Evolutionary conservation across 2,329 filamentous ascomycete genomes (phyloP), one percentile per base, ranked within the genome.

Genomic region (Fusarium nisikadoi): DNA sequence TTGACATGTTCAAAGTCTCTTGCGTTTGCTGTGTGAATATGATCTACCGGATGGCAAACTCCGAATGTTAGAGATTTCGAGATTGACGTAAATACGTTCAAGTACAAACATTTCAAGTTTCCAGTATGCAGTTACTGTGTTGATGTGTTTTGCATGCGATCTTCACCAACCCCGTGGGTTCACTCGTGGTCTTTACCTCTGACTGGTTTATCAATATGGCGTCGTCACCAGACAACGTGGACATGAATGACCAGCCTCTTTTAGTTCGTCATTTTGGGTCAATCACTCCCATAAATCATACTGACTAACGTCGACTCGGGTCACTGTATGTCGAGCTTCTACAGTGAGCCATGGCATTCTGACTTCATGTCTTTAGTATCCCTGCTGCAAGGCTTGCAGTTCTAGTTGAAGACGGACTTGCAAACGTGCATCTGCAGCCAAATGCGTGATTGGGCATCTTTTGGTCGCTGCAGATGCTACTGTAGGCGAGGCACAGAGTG

Each of bases 221-320:
- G 70, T 70, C 68, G 73, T 74, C 69, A 76, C 72, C 64, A 41
- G 53, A 58, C 54, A 74, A 61, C 73, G 71, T 68, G 58, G 45
- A 65, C 73, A 54, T 65, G 39, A 65, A 47, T 57, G 36, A 50
- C 72, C 71, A 74, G 50, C 69, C 66, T 69, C 69, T 66, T 57
- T 17, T 14, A 50, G 27, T 60, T 31, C n/a, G 64, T 66, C 45
- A 66, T 50, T 45, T 36, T 23, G 8, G 31, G 20, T 33, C 36
- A 39, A 66, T 60, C 63, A 58, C 55, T 31, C 33, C 38, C 55
- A 58, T 23, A 58, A 57, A 47, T 47, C 39, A 33, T 35, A n/a
- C 29, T 47, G 39, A 41, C 53, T 27, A 47, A 17, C 53, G 19
- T 35, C 29, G 19, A 19, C 14, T 29, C 54, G 31, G 49, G 54